A percentile compares a stretch with the other conserved stretches of the same genome.
Conservation (phyloP, 495 filamentous ascomycete genomes). For the Penicillium samsonianum region DNA sequence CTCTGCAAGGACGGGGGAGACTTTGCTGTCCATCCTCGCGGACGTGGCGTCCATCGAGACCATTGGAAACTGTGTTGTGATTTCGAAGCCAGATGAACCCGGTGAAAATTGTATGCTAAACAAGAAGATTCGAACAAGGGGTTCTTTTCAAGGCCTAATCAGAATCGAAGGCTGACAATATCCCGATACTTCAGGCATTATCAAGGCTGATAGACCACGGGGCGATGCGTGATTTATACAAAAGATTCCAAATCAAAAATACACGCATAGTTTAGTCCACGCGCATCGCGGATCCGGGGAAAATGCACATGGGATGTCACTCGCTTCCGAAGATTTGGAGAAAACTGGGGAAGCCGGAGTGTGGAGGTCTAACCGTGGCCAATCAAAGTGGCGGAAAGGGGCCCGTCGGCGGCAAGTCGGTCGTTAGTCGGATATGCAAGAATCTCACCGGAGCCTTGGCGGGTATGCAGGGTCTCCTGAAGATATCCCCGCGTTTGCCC, state of each 20-base stretch:
- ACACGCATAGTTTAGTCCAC: not conserved
- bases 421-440: conserved; percentile 8
- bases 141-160: not conserved
- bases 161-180: not conserved
- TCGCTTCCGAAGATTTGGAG: conserved; percentile 9
- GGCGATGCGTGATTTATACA: not conserved
- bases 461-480: not conserved
- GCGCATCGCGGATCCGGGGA: conserved; percentile 16
- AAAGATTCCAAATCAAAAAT: not conserved
- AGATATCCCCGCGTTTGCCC: not conserved
- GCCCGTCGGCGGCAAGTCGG: conserved; percentile 16
- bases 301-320: conserved; percentile 7
- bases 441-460: conserved; percentile 11
- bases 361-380: conserved; percentile 1
- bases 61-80: not conserved
- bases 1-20: conserved; percentile 5
- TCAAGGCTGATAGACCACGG: not conserved
- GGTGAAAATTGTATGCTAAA: not conserved
- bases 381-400: conserved; percentile 3
- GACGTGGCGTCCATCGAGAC: not conserved
- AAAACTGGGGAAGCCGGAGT: conserved; percentile 12
- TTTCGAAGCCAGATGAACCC: not conserved
- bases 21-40: not conserved
- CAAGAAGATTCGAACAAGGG: not conserved
- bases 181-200: conserved; percentile 3